Base-by-base conservation (phyloP, 208 protist species). In the Acanthamoeba comandoni region DNA sequence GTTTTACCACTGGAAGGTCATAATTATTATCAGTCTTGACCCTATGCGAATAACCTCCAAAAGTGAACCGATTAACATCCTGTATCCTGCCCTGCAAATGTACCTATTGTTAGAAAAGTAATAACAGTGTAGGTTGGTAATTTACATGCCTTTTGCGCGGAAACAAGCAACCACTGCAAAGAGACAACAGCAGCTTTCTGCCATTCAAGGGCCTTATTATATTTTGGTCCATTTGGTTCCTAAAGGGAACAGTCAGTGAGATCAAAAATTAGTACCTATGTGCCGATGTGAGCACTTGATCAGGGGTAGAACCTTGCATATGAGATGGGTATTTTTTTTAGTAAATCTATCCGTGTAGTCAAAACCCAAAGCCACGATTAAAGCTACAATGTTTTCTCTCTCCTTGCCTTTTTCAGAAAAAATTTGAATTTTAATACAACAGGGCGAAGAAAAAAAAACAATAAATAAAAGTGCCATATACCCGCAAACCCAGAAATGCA, bases 311-410 rank as follows among this genome's bases (percentile, higher is more conserved):
- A 75, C 67, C 67, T 75, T 75, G 43, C 70, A 79, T 11, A 79
- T 51, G 35, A 79, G 70, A 29, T 79, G 70, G 22, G 70, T 79
- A 22, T 15, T 53, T 24, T 79, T 79, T 29, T 79, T 79, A 7
- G 70, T 79, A 9, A 79, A 26, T n/a, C 70, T 19, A 15, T 79
- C 70, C 0, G 70, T 55, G 29, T 79, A 55, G 15, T n/a, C 19
- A 79, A 79, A 79, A 12, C 70, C 70, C 70, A 79, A 58, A 15
- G 70, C 12, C 22, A 35, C 70, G 5, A 79, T 55, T 11, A 79
- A 51, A 19, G n/a, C 70, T 51, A 35, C 19, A 4, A 79, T 19
- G 29, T 79, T 79, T 29, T 51, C 39, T 13, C 70, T 43, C 5
- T 79, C 70, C 29, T 48, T 22, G 12, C 70, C 70, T 79, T 8